These are phyloP conservation scores for Candida anutae DNA, from an alignment of 1,139 yeast genomes.

Conservation along the genomic window DNA sequence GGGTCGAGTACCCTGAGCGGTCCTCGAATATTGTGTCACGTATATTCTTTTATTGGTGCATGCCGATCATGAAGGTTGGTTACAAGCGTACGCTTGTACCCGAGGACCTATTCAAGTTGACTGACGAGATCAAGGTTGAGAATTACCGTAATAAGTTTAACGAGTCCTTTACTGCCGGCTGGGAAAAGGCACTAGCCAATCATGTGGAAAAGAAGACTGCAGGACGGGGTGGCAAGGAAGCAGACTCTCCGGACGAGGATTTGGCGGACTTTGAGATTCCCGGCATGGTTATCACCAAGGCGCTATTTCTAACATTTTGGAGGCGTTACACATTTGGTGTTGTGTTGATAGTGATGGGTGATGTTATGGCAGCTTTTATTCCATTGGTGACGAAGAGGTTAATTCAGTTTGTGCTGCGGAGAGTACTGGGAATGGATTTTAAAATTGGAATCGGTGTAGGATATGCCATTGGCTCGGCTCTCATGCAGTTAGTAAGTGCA, in stretches of 20 bases:
- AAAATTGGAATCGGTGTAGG: constrained; percentile 26
- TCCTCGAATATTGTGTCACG: constrained; percentile 23
- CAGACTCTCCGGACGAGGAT: constrained; percentile 19
- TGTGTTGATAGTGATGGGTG: constrained; percentile 12
- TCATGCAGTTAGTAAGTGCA: constrained; percentile 25
- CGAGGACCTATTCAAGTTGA: constrained; percentile 51
- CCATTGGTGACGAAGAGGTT: constrained; percentile 33
- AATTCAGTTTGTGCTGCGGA: constrained; percentile 31
- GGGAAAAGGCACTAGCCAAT: constrained; percentile 14
- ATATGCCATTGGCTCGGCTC: constrained; percentile 17
- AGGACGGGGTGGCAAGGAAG: too few relatives aligned
- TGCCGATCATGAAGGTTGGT: constrained; percentile 53
- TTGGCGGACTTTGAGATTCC: constrained; percentile 13
- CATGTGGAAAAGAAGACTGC: constrained; percentile 12
- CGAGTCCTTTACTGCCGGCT: constrained; percentile 26
- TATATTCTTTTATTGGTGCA: constrained; percentile 50
- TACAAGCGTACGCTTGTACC: constrained; percentile 60
- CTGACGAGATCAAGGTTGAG: constrained; percentile 46
- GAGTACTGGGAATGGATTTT: constrained; percentile 15
- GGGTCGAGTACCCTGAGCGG: constrained; percentile 33
- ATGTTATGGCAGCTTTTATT: constrained; percentile 12
- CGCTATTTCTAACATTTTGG: constrained; percentile 22
- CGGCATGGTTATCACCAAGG: constrained; percentile 9
- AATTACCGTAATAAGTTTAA: constrained; percentile 25
- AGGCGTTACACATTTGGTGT: constrained; percentile 17